Percentiles rank a stretch among this genome's conserved stretches.
phyloP scores from a whole-genome alignment of 306 rosid species.

The Psophocarpus tetragonolobus region DNA sequence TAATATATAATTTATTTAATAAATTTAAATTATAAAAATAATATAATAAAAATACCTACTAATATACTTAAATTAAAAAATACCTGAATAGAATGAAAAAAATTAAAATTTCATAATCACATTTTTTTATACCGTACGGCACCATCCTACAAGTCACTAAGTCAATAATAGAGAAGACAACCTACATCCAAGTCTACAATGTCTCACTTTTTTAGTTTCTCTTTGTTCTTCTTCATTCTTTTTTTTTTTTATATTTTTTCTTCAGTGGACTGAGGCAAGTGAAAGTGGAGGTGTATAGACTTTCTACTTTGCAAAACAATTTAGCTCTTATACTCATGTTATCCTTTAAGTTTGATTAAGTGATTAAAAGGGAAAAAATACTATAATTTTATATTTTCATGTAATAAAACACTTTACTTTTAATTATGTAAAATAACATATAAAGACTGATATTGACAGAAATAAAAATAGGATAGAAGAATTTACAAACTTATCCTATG shows the following conservation, averaged over 20 bases:
- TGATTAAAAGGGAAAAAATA: not conserved
- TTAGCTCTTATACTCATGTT: not conserved
- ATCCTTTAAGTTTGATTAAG: not conserved
- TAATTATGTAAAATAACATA: not conserved
- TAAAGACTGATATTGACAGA: not conserved
- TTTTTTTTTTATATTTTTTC: too few species aligned
- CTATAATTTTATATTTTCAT: not conserved
- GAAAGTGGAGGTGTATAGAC: not conserved
- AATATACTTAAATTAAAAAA: too few species aligned
- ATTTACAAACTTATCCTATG: not conserved
- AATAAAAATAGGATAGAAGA: not conserved
- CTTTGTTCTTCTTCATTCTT: not conserved
- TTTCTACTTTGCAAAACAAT: not conserved
- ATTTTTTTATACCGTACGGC: too few species aligned
- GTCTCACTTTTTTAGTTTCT: slow-evolving; percentile 15
- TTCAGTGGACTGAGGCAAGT: not conserved
- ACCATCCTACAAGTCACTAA: too few species aligned
- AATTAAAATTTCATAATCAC: too few species aligned
- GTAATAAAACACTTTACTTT: not conserved
- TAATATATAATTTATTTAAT: too few species aligned
- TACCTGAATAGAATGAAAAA: too few species aligned
- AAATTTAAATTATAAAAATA: too few species aligned
- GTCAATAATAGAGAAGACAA: slow-evolving; percentile 16
- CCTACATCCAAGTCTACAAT: not conserved
- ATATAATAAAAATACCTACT: too few species aligned